Base-by-base conservation (phyloP, 129 eudicot genomes). In the Tagetes erecta region DNA sequence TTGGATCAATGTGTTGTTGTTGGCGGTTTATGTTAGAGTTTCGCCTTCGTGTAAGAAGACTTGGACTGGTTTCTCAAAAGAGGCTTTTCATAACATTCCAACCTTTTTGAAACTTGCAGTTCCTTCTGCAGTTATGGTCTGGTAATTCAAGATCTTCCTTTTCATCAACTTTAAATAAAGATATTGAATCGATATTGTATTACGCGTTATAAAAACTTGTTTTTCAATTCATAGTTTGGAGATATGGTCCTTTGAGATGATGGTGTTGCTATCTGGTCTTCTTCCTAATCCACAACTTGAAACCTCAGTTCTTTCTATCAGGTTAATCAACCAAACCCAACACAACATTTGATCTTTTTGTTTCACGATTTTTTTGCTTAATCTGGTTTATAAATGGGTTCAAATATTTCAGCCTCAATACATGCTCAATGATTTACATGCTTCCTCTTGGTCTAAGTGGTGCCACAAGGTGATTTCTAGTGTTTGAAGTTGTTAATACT, bases 271-370 rank as follows among this genome's bases (percentile, higher is more conserved):
- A 13, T 83, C 97, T 57, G 97, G 97, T 35, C 92, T 91, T 67
- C 95, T 91, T 34, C 97, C 92, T 9, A 86, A 91, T 83, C 97
- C 96, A 49, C 84, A 84, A 63, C 86, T 91, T 13, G 97, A 91
- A 67, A 86, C 97, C 20, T 88, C 97, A 31, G 97, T 88, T 77
- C 89, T 91, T 31, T 86, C 97, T 3, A 86, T 91, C 78, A 84
- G 95, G 97, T 91, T 63, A 31, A 37, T 71, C 31, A n/a, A 62
- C 3, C 42, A 14, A 38, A 35, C 33, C 68, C 56, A 34, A 50
- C 39, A 1, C 31, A 1, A 70, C 2, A 39, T 62, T 70, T 9
- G 9, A 51, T 14, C 65, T 78, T 49, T 59, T 45, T 39, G 13
- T 37, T 65, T 45, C 40, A 55, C 11, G 20, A 33, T 62, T 41